Conservation (phyloP, 2,329 filamentous ascomycete species). For the Thelonectria discophora region DNA sequence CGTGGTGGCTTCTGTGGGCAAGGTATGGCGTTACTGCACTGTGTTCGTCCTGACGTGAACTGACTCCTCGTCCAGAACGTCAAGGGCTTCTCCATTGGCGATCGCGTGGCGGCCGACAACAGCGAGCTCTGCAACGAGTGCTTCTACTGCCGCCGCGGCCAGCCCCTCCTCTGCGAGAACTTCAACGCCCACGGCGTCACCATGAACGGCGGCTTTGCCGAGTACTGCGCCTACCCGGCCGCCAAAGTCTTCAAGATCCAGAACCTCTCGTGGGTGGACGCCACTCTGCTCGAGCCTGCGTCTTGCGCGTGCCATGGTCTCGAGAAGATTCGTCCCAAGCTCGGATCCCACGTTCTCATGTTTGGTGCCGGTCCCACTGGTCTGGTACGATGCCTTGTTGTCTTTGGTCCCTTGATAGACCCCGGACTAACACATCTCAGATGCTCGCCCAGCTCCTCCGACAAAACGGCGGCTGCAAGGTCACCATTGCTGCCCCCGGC, state of each 20-base stretch:
- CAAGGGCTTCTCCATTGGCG: constrained; percentile 67
- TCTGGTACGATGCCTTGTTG: constrained; percentile 52
- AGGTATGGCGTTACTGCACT: constrained; percentile 36
- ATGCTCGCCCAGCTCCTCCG: constrained; percentile 69
- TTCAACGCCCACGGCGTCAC: constrained; percentile 72
- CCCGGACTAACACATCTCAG: constrained; percentile 30
- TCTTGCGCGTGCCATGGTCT: constrained; percentile 76
- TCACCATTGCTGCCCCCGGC: constrained; percentile 73
- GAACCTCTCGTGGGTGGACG: constrained; percentile 73
- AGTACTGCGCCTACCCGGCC: constrained; percentile 67
- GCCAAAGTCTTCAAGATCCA: constrained; percentile 70
- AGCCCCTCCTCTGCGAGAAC: constrained; percentile 74
- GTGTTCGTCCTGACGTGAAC: constrained; percentile 11
- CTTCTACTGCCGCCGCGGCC: constrained; percentile 76
- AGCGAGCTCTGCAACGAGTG: constrained; percentile 75
- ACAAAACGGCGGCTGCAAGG: constrained; percentile 73
- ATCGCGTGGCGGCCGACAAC: constrained; percentile 71
- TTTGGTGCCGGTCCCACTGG: constrained; percentile 75
- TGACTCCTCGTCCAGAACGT: constrained; percentile 54
- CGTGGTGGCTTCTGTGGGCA: constrained; percentile 66
- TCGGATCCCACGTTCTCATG: constrained; percentile 71
- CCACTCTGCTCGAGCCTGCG: constrained; percentile 74
- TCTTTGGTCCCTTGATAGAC: background rate
- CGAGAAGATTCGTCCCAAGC: constrained; percentile 72
- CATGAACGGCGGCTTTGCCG: constrained; percentile 76